A percentile compares a stretch with the other conserved stretches of the same genome.
phyloP scores from a whole-genome alignment of 495 filamentous ascomycete species.

The Lophiostoma macrostomum region DNA sequence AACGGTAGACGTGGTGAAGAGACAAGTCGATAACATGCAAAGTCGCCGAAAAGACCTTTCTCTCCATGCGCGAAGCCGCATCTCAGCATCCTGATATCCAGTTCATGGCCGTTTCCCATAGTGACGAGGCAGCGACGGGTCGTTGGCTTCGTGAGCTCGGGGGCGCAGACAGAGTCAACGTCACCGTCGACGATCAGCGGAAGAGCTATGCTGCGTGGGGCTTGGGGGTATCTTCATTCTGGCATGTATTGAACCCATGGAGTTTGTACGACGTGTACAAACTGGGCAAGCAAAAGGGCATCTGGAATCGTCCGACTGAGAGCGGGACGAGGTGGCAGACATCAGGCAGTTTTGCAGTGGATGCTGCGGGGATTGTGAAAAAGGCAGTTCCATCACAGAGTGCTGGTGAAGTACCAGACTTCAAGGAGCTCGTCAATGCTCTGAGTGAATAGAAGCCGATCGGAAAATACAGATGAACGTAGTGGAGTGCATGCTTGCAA shows the following conservation, averaged over 20 bases:
- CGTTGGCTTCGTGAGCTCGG: conserved; percentile 54
- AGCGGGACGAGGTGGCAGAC: conserved; percentile 59
- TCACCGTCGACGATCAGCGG: conserved; percentile 53
- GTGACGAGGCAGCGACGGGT: conserved; percentile 48
- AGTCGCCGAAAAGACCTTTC: conserved; percentile 62
- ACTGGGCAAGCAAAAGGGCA: conserved; percentile 52
- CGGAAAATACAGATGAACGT: too few species aligned
- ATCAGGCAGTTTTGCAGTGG: conserved; percentile 55
- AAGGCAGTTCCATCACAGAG: conserved; percentile 46
- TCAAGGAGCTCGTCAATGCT: conserved; percentile 44
- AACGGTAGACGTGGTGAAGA: neutral
- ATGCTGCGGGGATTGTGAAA: conserved; percentile 48
- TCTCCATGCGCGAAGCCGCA: conserved; percentile 47
- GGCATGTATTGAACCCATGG: conserved; percentile 51
- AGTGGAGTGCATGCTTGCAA: too few species aligned
- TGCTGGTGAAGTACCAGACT: conserved; percentile 52
- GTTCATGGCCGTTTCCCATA: conserved; percentile 60
- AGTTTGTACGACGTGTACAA: conserved; percentile 48
- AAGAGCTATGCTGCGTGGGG: conserved; percentile 55
- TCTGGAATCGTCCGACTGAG: conserved; percentile 55
- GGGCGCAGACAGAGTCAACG: conserved; percentile 48
- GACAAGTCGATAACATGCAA: neutral
- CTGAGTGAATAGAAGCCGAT: too few species aligned
- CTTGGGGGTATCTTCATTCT: conserved; percentile 49
- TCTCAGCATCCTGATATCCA: conserved; percentile 46